These are phyloP conservation scores for Triadica sebifera DNA, from an alignment of 345 rosid species.

Conservation along the genomic window DNA sequence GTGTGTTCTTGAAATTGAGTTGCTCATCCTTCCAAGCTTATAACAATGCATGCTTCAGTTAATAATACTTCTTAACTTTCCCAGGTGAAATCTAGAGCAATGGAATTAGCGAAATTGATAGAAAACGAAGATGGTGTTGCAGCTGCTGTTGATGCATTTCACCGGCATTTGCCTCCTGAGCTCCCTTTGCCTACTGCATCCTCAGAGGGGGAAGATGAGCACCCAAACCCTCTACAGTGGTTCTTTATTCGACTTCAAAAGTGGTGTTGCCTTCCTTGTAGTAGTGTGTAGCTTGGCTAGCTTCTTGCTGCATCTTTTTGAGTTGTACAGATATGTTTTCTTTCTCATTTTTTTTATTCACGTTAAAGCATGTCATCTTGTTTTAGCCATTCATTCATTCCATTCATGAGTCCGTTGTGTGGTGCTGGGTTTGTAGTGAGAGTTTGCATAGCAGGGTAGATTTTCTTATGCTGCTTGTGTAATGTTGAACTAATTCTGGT, in stretches of 20 bases:
- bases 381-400: conserved; percentile 43
- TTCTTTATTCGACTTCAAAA: conserved; percentile 61
- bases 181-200: conserved; percentile 49
- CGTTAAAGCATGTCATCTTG: conserved; percentile 5
- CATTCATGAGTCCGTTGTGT: conserved; percentile 14
- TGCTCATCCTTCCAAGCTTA: background rate
- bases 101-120: conserved; percentile 65
- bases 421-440: background rate
- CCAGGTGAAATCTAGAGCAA: conserved; percentile 74
- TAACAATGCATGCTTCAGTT: background rate
- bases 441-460: background rate
- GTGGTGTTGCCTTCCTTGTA: conserved; percentile 63
- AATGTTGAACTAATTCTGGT: background rate
- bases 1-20: no score
- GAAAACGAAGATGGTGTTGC: conserved; percentile 96
- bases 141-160: conserved; percentile 86
- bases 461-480: background rate
- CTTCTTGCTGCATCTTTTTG: conserved; percentile 14
- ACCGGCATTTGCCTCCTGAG: conserved; percentile 73
- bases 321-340: conserved; percentile 18
- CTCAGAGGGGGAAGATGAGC: conserved; percentile 46
- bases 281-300: conserved; percentile 26
- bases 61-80: background rate
- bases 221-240: conserved; percentile 56
- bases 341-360: conserved; percentile 6